Percentiles rank a stretch among this genome's conserved stretches.
These are phyloP conservation scores for Colletotrichum cuscutae DNA, from an alignment of 2,329 filamentous ascomycete genomes.

Conservation along the genomic window DNA sequence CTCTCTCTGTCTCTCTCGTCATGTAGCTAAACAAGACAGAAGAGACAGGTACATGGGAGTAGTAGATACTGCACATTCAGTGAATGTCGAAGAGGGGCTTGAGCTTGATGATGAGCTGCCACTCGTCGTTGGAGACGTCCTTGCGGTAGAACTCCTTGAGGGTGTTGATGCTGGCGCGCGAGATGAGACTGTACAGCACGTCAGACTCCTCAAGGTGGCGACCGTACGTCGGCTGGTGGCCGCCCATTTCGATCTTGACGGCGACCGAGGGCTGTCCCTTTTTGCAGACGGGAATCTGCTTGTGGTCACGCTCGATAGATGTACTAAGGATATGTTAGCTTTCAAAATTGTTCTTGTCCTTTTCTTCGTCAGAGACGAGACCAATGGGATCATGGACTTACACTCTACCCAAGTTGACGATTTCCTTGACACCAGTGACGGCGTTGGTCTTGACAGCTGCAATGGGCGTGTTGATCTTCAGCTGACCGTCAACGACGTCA, in stretches of 20 bases:
- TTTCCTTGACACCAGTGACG: constrained; percentile 82
- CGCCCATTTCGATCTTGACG: constrained; percentile 94
- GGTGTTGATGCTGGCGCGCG: constrained; percentile 88
- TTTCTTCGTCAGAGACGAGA: not conserved
- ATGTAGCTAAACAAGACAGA: not conserved
- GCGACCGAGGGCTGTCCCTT: constrained; percentile 97
- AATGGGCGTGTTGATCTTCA: constrained; percentile 89
- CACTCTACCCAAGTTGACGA: constrained; percentile 91
- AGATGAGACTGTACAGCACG: constrained; percentile 87
- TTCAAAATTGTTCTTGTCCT: not conserved
- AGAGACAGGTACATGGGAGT: not conserved
- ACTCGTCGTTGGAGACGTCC: constrained; percentile 92
- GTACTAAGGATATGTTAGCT: constrained; percentile 66
- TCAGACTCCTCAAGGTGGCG: constrained; percentile 95
- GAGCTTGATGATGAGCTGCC: constrained; percentile 92
- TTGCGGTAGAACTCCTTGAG: constrained; percentile 95
- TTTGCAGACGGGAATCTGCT: constrained; percentile 91
- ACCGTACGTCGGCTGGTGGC: constrained; percentile 92
- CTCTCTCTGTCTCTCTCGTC: too few relatives aligned
- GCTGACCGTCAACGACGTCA: constrained; percentile 90
- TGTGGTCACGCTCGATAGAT: constrained; percentile 97
- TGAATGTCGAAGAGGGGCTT: constrained; percentile 93
- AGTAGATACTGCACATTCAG: constrained; percentile 50
- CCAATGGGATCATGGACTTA: constrained; percentile 62
- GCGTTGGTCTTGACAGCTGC: constrained; percentile 86